Evolutionary conservation across 306 rosid species (phyloP).

Genomic region (Argentina anserina): DNA sequence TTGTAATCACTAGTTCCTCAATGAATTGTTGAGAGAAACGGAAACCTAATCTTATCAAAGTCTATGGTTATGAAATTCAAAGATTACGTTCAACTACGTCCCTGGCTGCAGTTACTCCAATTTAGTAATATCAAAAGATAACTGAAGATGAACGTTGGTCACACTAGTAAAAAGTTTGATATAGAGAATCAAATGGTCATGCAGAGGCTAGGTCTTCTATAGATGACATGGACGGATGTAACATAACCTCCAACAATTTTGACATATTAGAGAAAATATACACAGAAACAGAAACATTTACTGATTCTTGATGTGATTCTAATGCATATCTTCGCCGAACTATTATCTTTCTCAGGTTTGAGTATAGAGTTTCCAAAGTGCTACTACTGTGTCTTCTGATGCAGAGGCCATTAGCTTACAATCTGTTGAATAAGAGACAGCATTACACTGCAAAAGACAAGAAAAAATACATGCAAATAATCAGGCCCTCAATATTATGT

Average conservation of each 20-base stretch:
- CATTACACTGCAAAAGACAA: conserved; percentile 59
- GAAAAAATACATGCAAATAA: neutral
- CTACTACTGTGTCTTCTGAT: conserved; percentile 82
- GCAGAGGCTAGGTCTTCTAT: neutral
- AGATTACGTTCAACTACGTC: neutral
- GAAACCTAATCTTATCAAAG: neutral
- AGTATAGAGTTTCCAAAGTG: conserved; percentile 89
- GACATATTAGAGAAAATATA: neutral
- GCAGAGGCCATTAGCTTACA: conserved; percentile 86
- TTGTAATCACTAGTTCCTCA: neutral
- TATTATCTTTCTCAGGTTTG: conserved; percentile 28
- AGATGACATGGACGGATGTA: neutral
- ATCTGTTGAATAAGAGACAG: conserved; percentile 65
- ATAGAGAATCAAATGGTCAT: neutral
- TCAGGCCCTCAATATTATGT: neutral
- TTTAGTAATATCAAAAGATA: neutral
- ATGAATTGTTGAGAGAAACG: neutral
- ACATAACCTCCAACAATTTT: neutral
- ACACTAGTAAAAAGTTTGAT: neutral
- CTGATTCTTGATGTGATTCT: neutral
- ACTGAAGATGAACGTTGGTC: too few relatives aligned
- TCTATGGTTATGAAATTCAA: neutral
- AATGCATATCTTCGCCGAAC: neutral
- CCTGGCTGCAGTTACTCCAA: neutral
- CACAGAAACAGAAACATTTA: neutral